Conservation (phyloP, 805 yeast genomes). For the Yarrowia yakushimensis region DNA sequence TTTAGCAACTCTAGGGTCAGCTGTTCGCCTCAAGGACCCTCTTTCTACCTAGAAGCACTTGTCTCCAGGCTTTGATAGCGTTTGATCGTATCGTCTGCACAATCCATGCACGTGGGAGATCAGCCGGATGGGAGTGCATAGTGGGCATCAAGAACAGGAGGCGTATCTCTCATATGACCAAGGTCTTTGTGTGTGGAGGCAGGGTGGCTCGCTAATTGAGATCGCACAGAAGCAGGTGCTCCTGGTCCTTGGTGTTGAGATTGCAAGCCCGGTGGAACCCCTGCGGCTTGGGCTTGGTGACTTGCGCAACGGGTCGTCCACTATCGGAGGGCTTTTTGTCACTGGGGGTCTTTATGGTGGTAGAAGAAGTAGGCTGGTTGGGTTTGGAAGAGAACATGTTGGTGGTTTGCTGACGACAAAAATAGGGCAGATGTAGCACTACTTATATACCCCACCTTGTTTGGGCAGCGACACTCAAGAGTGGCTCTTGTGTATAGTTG, state of each 20-base stretch:
- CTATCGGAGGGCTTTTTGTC: neutral
- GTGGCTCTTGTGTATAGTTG: neutral
- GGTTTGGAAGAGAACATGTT: neutral
- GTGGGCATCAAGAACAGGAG: neutral
- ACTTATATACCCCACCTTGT: neutral
- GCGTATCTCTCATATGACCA: neutral
- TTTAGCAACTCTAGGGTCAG: neutral
- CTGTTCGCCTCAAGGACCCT: neutral
- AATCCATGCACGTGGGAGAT: neutral
- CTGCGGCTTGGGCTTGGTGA: neutral
- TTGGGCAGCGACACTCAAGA: neutral
- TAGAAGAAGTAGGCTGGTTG: neutral
- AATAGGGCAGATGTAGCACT: neutral
- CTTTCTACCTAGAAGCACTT: neutral
- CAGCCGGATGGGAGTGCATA: neutral
- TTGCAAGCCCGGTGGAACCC: neutral
- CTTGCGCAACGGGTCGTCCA: neutral
- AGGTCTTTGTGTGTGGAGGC: neutral
- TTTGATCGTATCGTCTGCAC: neutral
- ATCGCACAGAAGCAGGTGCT: slow-evolving; percentile 8
- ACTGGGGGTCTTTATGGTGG: neutral
- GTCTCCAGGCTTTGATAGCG: neutral
- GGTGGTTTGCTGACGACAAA: neutral
- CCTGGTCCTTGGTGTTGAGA: slow-evolving; percentile 10
- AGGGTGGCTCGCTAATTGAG: neutral